Percentiles rank a stretch among this genome's conserved stretches.
These are phyloP conservation scores for Pythium monospermum DNA, from an alignment of 352 stramenopile genomes.

Conservation along the genomic window DNA sequence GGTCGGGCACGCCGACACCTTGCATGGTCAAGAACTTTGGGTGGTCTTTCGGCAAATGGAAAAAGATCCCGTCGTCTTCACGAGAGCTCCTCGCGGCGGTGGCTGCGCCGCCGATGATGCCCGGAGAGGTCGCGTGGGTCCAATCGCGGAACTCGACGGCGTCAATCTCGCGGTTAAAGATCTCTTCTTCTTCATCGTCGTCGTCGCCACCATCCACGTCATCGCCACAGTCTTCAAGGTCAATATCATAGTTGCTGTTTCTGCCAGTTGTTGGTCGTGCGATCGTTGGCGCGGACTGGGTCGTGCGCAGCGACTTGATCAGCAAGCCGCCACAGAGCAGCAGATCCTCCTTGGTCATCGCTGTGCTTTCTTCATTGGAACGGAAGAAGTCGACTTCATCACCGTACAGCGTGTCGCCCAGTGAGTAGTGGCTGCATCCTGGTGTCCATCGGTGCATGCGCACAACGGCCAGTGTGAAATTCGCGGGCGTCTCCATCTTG, in stretches of 20 bases:
- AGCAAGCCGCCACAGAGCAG: constrained; percentile 24
- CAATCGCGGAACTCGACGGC: constrained; percentile 30
- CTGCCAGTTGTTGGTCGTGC: too few relatives aligned
- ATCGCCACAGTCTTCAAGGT: constrained; percentile 1
- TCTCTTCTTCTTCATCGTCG: constrained; percentile 59
- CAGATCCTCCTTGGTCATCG: constrained; percentile 17
- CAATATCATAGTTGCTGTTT: too few relatives aligned
- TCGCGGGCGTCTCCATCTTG: constrained; percentile 23
- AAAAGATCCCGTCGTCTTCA: constrained; percentile 38
- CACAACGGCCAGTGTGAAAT: constrained; percentile 23
- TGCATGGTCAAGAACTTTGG: constrained; percentile 21
- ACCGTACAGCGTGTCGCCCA: constrained; percentile 13
- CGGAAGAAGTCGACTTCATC: constrained; percentile 32
- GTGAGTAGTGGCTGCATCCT: constrained; percentile 21
- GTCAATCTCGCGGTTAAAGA: constrained; percentile 66
- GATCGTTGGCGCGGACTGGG: constrained; percentile 8
- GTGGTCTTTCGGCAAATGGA: constrained; percentile 29
- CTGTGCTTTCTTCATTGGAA: constrained; percentile 7
- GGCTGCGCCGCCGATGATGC: neutral
- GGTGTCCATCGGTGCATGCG: constrained; percentile 23
- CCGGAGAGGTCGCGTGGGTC: constrained; percentile 9
- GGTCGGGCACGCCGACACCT: constrained; percentile 46
- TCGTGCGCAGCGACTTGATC: constrained; percentile 16
- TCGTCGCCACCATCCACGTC: constrained; percentile 11
- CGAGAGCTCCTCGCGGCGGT: too few relatives aligned